A percentile compares a stretch with the other conserved stretches of the same genome.
phyloP scores from a whole-genome alignment of 305 asterid species.

The Withania somnifera region DNA sequence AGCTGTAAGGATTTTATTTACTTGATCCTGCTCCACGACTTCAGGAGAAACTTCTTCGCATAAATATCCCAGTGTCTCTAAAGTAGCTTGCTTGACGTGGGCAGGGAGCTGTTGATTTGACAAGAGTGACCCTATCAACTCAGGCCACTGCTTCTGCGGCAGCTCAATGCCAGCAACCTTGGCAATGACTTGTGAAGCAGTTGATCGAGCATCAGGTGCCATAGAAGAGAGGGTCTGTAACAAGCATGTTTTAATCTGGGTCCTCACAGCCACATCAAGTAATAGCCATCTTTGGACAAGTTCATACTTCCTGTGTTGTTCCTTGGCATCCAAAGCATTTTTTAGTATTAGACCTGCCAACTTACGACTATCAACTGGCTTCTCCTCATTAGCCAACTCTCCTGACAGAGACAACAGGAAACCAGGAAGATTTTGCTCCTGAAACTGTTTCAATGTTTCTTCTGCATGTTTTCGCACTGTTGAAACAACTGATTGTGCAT shows the following conservation, averaged over 20 bases:
- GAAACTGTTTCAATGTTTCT: conserved; percentile 66
- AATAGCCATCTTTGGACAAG: conserved; percentile 75
- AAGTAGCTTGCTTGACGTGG: conserved; percentile 76
- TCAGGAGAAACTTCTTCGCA: conserved; percentile 85
- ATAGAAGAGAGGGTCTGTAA: conserved; percentile 65
- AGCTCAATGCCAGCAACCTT: conserved; percentile 85
- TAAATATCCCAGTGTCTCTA: conserved; percentile 79
- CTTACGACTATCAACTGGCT: conserved; percentile 80
- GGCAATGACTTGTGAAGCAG: conserved; percentile 86
- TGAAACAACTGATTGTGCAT: conserved; percentile 74
- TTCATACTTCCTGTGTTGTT: conserved; percentile 63
- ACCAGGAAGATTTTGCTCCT: conserved; percentile 76
- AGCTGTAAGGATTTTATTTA: conserved; percentile 73
- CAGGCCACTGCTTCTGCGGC: conserved; percentile 92
- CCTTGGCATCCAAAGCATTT: conserved; percentile 90
- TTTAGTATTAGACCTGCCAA: conserved; percentile 74
- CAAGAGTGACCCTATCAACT: conserved; percentile 62
- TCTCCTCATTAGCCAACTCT: conserved; percentile 72
- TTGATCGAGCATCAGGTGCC: conserved; percentile 65
- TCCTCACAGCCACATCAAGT: conserved; percentile 49
- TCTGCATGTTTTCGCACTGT: conserved; percentile 72
- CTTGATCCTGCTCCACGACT: conserved; percentile 72
- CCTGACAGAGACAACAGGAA: conserved; percentile 64
- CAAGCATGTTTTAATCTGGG: conserved; percentile 69
- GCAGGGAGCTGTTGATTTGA: conserved; percentile 73